Conservation (phyloP, 352 stramenopile genomes). For the Globisporangium abappressorium region DNA sequence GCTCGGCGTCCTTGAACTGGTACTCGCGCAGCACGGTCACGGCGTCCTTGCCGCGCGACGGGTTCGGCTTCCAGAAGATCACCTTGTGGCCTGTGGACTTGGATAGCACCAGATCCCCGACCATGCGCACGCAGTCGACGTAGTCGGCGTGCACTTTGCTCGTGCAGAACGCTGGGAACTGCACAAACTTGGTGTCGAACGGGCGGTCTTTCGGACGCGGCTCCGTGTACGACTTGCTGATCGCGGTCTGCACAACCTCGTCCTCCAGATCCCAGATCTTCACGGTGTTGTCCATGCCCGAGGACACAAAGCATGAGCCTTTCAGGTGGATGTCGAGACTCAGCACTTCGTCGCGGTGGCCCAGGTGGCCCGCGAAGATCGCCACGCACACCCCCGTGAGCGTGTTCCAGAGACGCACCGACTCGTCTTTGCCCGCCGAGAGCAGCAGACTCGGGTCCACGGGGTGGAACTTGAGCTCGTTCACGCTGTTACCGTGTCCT, state of each 20-base stretch:
- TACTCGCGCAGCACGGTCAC: slow-evolving; percentile 83
- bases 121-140: slow-evolving; percentile 86
- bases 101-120: slow-evolving; percentile 74
- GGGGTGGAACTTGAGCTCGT: slow-evolving; percentile 91
- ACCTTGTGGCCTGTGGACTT: slow-evolving; percentile 88
- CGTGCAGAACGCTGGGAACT: slow-evolving; percentile 91
- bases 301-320: slow-evolving; percentile 86
- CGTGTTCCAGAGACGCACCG: slow-evolving; percentile 92
- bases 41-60: slow-evolving; percentile 71
- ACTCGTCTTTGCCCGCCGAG: slow-evolving; percentile 92
- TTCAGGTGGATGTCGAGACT: slow-evolving; percentile 88
- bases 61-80: slow-evolving; percentile 91
- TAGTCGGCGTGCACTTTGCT: slow-evolving; percentile 90
- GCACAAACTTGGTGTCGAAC: slow-evolving; percentile 84
- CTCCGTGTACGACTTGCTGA: slow-evolving; percentile 74
- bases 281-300: slow-evolving; percentile 92
- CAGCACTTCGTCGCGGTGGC: slow-evolving; percentile 89
- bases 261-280: slow-evolving; percentile 93
- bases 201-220: slow-evolving; percentile 51
- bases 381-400: slow-evolving; percentile 82
- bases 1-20: slow-evolving; percentile 73
- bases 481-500: slow-evolving; percentile 91
- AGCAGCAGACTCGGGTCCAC: slow-evolving; percentile 87
- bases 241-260: slow-evolving; percentile 63
- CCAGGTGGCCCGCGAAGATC: slow-evolving; percentile 91